These are phyloP conservation scores for Zymoseptoria ardabiliae DNA, from an alignment of 2,329 filamentous ascomycete genomes.

Conservation along the genomic window DNA sequence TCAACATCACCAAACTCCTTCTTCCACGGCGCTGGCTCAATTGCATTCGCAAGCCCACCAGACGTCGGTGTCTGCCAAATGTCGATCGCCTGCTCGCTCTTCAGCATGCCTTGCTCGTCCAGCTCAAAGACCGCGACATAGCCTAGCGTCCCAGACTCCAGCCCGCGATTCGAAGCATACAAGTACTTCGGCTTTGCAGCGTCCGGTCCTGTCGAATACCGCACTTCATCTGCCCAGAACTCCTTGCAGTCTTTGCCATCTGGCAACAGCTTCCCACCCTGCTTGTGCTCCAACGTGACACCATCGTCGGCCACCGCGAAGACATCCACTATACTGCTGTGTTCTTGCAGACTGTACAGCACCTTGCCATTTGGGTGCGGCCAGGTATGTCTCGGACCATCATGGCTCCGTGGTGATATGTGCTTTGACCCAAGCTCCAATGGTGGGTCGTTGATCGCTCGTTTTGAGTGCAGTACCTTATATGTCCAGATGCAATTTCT, in stretches of 20 bases:
- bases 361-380: conserved; percentile 29
- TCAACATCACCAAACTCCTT: conserved; percentile 16
- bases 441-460: conserved; percentile 15
- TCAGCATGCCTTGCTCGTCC: conserved; percentile 20
- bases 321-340: conserved; percentile 31
- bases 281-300: conserved; percentile 21
- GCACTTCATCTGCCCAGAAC: conserved; percentile 33
- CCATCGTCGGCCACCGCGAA: conserved; percentile 25
- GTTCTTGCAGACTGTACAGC: conserved; percentile 31
- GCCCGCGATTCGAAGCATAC: conserved; percentile 29
- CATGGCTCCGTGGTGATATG: conserved; percentile 23
- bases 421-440: conserved; percentile 24
- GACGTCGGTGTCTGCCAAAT: conserved; percentile 31
- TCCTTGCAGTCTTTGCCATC: conserved; percentile 25
- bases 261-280: conserved; percentile 28
- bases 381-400: conserved; percentile 31
- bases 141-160: conserved; percentile 26
- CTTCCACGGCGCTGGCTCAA: conserved; percentile 27
- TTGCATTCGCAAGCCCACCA: conserved; percentile 31
- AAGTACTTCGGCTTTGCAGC: conserved; percentile 23
- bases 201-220: conserved; percentile 24
- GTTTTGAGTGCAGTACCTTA: conserved; percentile 16
- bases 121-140: conserved; percentile 28
- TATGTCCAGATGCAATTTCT: conserved; percentile 32
- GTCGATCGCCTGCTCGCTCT: conserved; percentile 21